These are phyloP conservation scores for Durio zibethinus DNA, from an alignment of 345 rosid genomes.

Conservation along the genomic window DNA sequence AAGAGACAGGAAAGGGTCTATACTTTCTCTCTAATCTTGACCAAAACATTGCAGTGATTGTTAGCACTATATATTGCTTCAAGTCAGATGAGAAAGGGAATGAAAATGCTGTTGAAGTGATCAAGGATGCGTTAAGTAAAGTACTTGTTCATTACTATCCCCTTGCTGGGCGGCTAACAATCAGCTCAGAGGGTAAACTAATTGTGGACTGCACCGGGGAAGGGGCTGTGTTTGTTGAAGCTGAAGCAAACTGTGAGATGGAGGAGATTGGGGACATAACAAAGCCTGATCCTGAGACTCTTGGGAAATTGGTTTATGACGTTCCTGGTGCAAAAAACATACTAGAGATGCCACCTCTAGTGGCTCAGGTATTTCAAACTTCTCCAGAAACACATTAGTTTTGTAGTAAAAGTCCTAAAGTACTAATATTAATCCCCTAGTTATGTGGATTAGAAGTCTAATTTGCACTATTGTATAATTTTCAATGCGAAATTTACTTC, in stretches of 20 bases:
- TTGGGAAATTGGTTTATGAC: conserved; percentile 78
- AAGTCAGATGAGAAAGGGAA: conserved; percentile 64
- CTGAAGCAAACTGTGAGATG: conserved; percentile 62
- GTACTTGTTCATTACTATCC: conserved; percentile 85
- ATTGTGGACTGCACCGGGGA: conserved; percentile 68
- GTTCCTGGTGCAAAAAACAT: conserved; percentile 78
- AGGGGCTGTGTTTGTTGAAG: conserved; percentile 88
- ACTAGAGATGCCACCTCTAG: conserved; percentile 86
- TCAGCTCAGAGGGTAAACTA: conserved; percentile 79
- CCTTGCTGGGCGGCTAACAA: conserved; percentile 74
- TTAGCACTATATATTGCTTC: conserved; percentile 56
- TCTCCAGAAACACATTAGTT: neutral
- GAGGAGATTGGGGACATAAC: conserved; percentile 76
- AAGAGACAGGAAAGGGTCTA: conserved; percentile 65
- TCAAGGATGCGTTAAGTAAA: conserved; percentile 63
- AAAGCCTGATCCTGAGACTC: conserved; percentile 69
- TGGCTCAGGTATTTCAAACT: conserved; percentile 61
- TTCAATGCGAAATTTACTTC: neutral
- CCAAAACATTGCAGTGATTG: conserved; percentile 73
- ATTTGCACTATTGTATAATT: neutral
- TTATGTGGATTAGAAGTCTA: neutral
- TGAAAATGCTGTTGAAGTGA: conserved; percentile 49
- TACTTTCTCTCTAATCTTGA: conserved; percentile 90
- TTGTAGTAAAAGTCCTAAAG: neutral
- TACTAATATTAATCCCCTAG: neutral